Evolutionary conservation across 2,329 filamentous ascomycete species (phyloP).

Genomic region (Pyrenophora tritici-repentis): DNA sequence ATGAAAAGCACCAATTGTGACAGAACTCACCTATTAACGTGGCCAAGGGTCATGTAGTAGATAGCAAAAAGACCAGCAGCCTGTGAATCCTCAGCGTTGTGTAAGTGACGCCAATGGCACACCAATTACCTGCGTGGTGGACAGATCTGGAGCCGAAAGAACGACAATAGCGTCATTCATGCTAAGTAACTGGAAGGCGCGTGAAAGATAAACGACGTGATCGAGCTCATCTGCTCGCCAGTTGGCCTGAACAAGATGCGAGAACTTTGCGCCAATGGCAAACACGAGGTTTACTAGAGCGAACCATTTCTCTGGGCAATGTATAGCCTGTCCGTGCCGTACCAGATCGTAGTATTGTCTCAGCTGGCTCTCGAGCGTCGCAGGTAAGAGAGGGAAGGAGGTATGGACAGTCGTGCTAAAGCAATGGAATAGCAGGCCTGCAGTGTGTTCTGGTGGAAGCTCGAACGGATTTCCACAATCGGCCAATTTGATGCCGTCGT

Average conservation of each 20-base stretch:
- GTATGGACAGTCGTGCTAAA: constrained; percentile 38
- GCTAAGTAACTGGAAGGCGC: constrained; percentile 19
- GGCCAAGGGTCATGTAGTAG: constrained; percentile 44
- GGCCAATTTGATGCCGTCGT: constrained; percentile 22
- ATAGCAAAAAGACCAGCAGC: constrained; percentile 39
- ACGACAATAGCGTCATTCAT: constrained; percentile 26
- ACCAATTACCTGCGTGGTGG: constrained; percentile 9
- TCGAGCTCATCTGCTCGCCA: constrained; percentile 28
- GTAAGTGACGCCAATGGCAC: constrained; percentile 15
- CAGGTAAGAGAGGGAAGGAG: constrained; percentile 30
- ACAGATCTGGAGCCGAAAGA: constrained; percentile 28
- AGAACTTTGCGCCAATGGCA: constrained; percentile 46
- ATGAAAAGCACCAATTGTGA: no score
- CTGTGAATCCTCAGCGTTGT: neutral
- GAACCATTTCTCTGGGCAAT: constrained; percentile 31
- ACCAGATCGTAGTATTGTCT: constrained; percentile 12
- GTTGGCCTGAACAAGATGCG: constrained; percentile 30
- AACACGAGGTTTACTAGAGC: constrained; percentile 48
- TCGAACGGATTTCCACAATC: constrained; percentile 10
- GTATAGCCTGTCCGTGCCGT: constrained; percentile 1
- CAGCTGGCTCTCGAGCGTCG: constrained; percentile 9
- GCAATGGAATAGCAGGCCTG: constrained; percentile 27
- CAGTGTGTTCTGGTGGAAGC: constrained; percentile 16
- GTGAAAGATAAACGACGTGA: constrained; percentile 40
- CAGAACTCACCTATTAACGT: constrained; percentile 32